A percentile compares a stretch with the other conserved stretches of the same genome.
Evolutionary conservation across 306 rosid genomes (phyloP).

Genomic region (Pyrus betulifolia): DNA sequence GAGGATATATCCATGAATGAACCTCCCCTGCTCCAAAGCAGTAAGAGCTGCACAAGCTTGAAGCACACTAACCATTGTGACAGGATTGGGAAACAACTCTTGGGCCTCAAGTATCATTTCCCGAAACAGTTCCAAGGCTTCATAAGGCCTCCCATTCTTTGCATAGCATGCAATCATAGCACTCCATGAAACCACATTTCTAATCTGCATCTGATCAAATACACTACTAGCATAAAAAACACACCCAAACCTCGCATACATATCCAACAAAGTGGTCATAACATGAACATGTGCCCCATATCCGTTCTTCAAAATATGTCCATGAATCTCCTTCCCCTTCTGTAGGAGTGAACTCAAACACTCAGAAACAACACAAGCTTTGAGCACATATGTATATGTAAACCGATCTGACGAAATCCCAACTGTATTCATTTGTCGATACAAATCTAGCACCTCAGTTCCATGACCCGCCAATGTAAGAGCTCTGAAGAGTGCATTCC

Average conservation of each 20-base stretch:
- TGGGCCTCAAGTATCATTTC: conserved; percentile 54
- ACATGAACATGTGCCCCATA: conserved; percentile 60
- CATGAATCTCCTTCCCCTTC: conserved; percentile 91
- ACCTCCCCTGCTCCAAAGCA: conserved; percentile 75
- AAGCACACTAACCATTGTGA: conserved; percentile 93
- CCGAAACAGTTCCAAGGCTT: conserved; percentile 73
- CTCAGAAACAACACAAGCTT: conserved; percentile 76
- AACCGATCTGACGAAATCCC: conserved; percentile 59
- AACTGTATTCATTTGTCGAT: conserved; percentile 51
- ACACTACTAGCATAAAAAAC: conserved; percentile 57
- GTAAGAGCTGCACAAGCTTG: conserved; percentile 81
- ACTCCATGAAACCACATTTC: conserved; percentile 87
- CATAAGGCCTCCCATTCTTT: conserved; percentile 62
- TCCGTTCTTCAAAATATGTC: conserved; percentile 72
- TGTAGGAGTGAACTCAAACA: conserved; percentile 35
- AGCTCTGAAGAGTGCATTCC: conserved; percentile 80
- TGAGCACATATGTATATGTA: conserved; percentile 73
- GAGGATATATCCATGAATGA: conserved; percentile 78
- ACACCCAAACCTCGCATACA: conserved; percentile 74
- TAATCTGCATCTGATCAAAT: conserved; percentile 55
- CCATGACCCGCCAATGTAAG: conserved; percentile 71
- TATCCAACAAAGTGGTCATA: conserved; percentile 79
- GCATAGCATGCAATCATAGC: conserved; percentile 87
- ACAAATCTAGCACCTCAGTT: conserved; percentile 52
- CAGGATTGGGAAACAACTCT: conserved; percentile 68